Conservation (phyloP, 2,329 filamentous ascomycete genomes). For the Cercospora nicotianae region DNA sequence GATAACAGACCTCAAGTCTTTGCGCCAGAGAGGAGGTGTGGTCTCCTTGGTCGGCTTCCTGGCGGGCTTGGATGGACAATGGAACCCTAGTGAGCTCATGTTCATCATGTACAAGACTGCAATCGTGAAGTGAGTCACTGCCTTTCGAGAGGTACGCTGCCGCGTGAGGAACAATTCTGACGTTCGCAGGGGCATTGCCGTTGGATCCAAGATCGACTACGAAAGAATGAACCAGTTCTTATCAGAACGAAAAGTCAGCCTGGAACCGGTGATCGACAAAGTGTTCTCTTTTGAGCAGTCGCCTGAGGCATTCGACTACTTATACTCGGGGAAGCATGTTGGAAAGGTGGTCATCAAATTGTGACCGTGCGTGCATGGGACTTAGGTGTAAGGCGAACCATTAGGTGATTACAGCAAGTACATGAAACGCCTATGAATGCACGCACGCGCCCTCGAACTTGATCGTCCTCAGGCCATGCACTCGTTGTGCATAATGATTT, state of each 20-base stretch:
- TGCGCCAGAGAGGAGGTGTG: background rate
- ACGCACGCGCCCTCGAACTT: background rate
- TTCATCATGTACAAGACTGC: background rate
- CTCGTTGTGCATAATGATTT: background rate
- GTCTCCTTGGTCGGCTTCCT: background rate
- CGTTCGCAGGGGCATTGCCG: background rate
- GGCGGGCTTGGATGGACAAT: background rate
- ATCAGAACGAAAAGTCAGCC: background rate
- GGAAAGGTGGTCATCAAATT: background rate
- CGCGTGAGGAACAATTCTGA: background rate
- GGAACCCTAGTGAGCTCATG: background rate
- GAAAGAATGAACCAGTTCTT: background rate
- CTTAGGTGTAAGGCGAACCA: background rate
- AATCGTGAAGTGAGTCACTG: background rate
- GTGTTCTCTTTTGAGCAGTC: background rate
- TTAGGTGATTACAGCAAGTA: background rate
- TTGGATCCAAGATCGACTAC: background rate
- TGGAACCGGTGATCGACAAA: background rate
- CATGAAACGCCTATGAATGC: background rate
- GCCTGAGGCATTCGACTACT: background rate
- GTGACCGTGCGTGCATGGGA: background rate
- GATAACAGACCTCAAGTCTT: background rate
- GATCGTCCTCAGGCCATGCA: background rate
- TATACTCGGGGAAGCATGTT: background rate
- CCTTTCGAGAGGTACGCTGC: too few relatives aligned